Base-by-base conservation (phyloP, 495 filamentous ascomycete genomes). In the Paragyromitra xinjiangensis region DNA sequence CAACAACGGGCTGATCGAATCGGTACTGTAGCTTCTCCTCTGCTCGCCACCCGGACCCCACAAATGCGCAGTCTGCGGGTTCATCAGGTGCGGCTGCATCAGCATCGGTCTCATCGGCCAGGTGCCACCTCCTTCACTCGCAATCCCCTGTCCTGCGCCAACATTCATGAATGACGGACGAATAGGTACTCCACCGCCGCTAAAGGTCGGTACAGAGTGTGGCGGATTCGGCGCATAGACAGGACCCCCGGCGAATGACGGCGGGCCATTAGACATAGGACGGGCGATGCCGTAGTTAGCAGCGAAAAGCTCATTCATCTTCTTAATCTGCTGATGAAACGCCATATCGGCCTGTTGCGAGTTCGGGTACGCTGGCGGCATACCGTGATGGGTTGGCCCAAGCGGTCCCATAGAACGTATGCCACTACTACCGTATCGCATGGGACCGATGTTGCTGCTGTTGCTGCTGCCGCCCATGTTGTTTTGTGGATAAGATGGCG, bases 171-270 rank as follows among this genome's bases (percentile, higher is more conserved):
- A 72, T 39, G 73, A 37, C 16, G 73, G 34, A 8, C 66, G 19
- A 19, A 62, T 61, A 19, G 56, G 66, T 5, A 58, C 26, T 40
- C 56, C 64, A 34, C 74, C 69, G 3, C 39, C 42, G 8, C 45
- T 56, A 40, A 72, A 65, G 42, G 69, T 53, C 40, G 69, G 50
- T 6, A 51, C 55, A 12, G 78, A 78, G 26, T 81, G 79, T 19
- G 80, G 80, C 39, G 80, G 80, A 44, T 81, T 81, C 14, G 80
- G 80, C 0, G 80, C 80, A 34, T 79, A 81, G 6, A 81, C 80
- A 2, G 80, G 80, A 0, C 78, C 80, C 16, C 64, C 53, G 39
- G 64, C 44, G 53, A 73, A 81, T 19, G 80, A 55, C 11, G 80
- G 37, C 14, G 75, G 66, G n/a, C 64, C 56, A 26, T 44, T 79